Base-by-base conservation (phyloP, 352 stramenopile genomes). In the Phytophthora litchii region DNA sequence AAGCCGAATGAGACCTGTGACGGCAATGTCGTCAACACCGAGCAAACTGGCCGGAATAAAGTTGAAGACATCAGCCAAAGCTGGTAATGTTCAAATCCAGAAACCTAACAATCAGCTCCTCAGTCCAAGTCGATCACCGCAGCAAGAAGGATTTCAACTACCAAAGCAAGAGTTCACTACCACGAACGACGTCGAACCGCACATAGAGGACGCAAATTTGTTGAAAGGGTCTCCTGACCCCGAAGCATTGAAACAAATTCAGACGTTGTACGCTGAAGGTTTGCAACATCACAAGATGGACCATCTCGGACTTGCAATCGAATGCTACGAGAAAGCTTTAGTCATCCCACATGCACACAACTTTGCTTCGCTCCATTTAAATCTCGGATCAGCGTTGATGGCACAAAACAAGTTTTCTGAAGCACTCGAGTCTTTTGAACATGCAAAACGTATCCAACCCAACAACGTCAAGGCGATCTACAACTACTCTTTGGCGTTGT, bases 331-430 rank as follows among this genome's bases (percentile, higher is more conserved):
- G 49, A 55, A 61, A 32, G 81, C 75, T 17, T 69, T 91, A 31
- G 52, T 32, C 3, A 36, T 88, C 40, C 55, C 58, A 29, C 44
- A 27, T 5, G 65, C 59, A 4, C 76, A 70, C 3, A 62, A 78
- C 25, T 91, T 88, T 32, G 77, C 81, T 19, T 89, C 83, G 5
- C 45, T 91, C 38, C 71, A 88, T 34, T 70, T 92, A 45, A 92
- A 91, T 56, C 57, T 86, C n/a, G 78, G 78, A 16, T 87, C 76
- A 16, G 83, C 79, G 1, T 57, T 70, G 13, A 76, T 89, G 61
- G 46, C 58, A 6, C 69, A 85, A 51, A 60, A 64, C 17, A 65
- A 74, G 14, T 64, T 69, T 40, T 48, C 41, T 0, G 61, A 78
- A 5, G 83, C 83, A 10, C 54, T 88, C 0, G 54, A 43, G 10